Evolutionary conservation across 2,329 filamentous ascomycete species (phyloP).

Genomic region (Colletotrichum chlorophyti): DNA sequence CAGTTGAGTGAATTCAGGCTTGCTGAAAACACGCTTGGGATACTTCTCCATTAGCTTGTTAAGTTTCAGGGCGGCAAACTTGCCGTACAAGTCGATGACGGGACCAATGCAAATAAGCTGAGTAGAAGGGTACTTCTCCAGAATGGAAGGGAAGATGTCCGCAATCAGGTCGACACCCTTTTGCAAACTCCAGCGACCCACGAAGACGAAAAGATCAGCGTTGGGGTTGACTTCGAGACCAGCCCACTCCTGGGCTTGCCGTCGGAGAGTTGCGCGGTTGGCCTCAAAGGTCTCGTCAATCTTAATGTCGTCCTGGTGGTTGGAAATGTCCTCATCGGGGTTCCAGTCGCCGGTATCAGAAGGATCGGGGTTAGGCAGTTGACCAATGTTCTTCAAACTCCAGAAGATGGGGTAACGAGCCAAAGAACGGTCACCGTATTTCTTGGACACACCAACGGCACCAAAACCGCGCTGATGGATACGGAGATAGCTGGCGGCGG

Average conservation of each 20-base stretch:
- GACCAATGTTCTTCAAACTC: conserved; percentile 67
- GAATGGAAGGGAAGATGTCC: conserved; percentile 68
- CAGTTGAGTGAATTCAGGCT: conserved; percentile 70
- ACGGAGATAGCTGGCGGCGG: conserved; percentile 70
- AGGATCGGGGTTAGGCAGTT: conserved; percentile 70
- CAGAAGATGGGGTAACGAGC: conserved; percentile 75
- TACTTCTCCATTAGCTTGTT: conserved; percentile 70
- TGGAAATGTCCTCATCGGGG: conserved; percentile 49
- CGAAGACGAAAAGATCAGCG: conserved; percentile 72
- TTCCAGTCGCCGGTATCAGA: conserved; percentile 69
- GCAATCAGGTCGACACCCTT: conserved; percentile 74
- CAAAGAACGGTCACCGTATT: conserved; percentile 71
- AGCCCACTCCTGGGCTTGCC: conserved; percentile 72
- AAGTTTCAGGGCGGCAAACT: conserved; percentile 71
- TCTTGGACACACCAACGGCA: conserved; percentile 71
- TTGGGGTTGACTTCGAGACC: conserved; percentile 66
- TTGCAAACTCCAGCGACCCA: conserved; percentile 73
- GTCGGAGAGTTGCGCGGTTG: conserved; percentile 57
- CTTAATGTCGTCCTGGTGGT: conserved; percentile 51
- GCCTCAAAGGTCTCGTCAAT: conserved; percentile 63
- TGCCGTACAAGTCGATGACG: conserved; percentile 72
- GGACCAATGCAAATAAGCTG: conserved; percentile 70
- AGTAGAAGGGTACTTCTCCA: conserved; percentile 64
- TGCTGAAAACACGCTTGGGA: conserved; percentile 70
- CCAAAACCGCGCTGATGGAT: conserved; percentile 73